Base-by-base conservation (phyloP, 2,329 filamentous ascomycete genomes). In the Cladophialophora bantiana region DNA sequence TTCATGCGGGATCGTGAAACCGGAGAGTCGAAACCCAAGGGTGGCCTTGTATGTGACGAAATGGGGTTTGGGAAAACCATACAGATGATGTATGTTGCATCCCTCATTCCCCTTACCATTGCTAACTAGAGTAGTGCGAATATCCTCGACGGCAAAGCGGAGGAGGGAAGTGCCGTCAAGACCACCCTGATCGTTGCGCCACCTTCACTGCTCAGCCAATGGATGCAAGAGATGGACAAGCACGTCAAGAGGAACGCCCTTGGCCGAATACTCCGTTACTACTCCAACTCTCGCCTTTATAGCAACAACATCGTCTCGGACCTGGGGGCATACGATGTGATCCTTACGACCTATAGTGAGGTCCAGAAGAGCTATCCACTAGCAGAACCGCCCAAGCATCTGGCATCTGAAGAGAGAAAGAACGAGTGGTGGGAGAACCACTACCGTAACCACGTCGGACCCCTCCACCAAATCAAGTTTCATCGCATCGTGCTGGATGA, bases 11-110 rank as follows among this genome's bases (percentile, higher is more conserved):
- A 69, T 13, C 63, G 72, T n/a, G 68, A 74, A 54, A 66, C 59
- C 48, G 58, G 61, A 18, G 53, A 56, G 1, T 34, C 50, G 58
- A 66, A 60, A 52, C 77, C 78, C 1, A 66, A 59, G 15, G 79
- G 79, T 5, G 79, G 79, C 0, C 71, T 81, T 18, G 72, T 79
- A 1, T 78, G 77, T 35, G 79, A 81, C 59, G 74, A 76, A 9
- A 81, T 81, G 79, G 79, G 79, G 0, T 76, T 80, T 34, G 79
- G 79, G 0, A 81, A 81, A 66, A 79, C 78, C 0, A 73, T 79
- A 2, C 75, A 77, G 61, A 73, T 75, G 45, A 73, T 80, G 48
- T 74, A 75, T 77, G 72, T 61, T 34, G 58, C 31, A 4, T 42
- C 13, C 15, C 32, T n/a, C 10, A 40, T 48, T 34, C 7, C 18